Base-by-base conservation (phyloP, 2,329 filamentous ascomycete genomes). In the Penicillium glabrum region DNA sequence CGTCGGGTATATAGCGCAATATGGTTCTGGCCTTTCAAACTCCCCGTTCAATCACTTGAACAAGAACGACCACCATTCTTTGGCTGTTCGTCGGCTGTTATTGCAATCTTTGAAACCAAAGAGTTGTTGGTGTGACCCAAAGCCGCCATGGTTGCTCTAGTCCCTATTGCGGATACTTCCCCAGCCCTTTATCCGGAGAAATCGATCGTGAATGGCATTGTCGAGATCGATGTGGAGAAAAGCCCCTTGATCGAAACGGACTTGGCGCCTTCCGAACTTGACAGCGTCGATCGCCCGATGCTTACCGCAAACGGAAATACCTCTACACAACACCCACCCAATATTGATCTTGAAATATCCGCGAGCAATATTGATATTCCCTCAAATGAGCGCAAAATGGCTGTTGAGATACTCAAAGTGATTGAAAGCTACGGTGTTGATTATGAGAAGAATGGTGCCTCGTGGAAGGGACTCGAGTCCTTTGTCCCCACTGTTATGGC, bases 381-480 rank as follows among this genome's bases (percentile, higher is more conserved):
- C 16, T 57, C 54, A 6, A 44, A 29, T 27, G 35, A 61, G 33
- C 47, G 46, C 26, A 47, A 47, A 48, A 62, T 61, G 54, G 51
- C 64, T 1, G 49, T 64, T 24, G 54, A 63, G 0, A 61, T 68
- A 23, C 44, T 69, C 21, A 66, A 62, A 33, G 45, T 69, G 1
- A 65, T 69, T 29, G 65, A 68, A 51, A 64, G 57, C 37, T 69
- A 69, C 33, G 66, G 67, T n/a, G 63, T 67, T 29, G 65, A 68
- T 16, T 67, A 62, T 52, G 65, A 68, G 49, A 62, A 64, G 46
- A 54, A 46, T 39, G 61, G 63, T 19, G 58, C 54, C 16, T 62
- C 61, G n/a, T 69, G 67, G 67, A 63, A 69, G 46, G 67, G 66
- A 10, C 56, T 69, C 13, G 56, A 63, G 44, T 64, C 66, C 13